A percentile compares a stretch with the other conserved stretches of the same genome.
These are phyloP conservation scores for Chloranthus sessilifolius DNA, from an alignment of 164 flowering plant species.

Conservation along the genomic window DNA sequence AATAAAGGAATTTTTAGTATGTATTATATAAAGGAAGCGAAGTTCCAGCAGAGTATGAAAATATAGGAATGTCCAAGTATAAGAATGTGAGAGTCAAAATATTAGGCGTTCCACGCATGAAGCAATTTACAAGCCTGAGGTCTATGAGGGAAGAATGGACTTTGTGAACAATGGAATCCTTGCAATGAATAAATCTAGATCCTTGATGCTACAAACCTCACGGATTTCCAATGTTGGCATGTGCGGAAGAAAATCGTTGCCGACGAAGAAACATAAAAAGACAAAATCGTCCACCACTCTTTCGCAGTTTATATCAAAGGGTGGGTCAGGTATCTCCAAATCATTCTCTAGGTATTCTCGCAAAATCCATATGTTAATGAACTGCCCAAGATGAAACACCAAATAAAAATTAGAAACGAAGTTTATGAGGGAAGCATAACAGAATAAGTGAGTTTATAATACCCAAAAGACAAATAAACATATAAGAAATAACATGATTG, in stretches of 20 bases:
- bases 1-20: slow-evolving; percentile 5
- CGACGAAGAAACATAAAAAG: slow-evolving; percentile 95
- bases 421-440: too few relatives aligned
- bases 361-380: slow-evolving; percentile 88
- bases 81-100: neutral
- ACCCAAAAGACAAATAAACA: too few relatives aligned
- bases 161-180: too few relatives aligned
- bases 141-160: too few relatives aligned
- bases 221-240: slow-evolving; percentile 99
- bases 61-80: too few relatives aligned
- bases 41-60: neutral
- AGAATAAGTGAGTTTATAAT: too few relatives aligned
- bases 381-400: slow-evolving; percentile 43
- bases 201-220: slow-evolving; percentile 70
- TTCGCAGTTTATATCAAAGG: slow-evolving; percentile 74
- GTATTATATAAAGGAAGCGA: neutral
- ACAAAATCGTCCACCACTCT: slow-evolving; percentile 93
- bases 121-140: too few relatives aligned
- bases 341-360: slow-evolving; percentile 90
- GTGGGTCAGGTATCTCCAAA: slow-evolving; percentile 64
- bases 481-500: too few relatives aligned
- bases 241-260: slow-evolving; percentile 99
- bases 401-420: neutral
- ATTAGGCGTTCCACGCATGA: too few relatives aligned
- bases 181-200: too few relatives aligned